Base-by-base conservation (phyloP, 306 rosid species). In the Myrica gale region DNA sequence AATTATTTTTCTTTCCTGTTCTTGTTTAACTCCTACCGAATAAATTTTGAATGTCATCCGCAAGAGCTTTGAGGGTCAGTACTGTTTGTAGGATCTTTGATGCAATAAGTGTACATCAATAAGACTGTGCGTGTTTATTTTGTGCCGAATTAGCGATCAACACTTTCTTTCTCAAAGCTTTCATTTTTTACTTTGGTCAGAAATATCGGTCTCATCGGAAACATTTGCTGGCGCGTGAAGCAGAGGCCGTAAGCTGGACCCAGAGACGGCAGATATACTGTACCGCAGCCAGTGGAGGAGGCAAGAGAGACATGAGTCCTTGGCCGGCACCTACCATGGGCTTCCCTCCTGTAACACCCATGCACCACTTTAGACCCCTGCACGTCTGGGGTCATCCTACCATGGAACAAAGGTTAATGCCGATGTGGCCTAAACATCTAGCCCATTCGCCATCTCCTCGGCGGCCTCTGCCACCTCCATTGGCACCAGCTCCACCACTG, bases 371-470 rank as follows among this genome's bases (percentile, higher is more conserved):
- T 70, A 88, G 96, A 81, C 93, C 97, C n/a, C 71, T 95, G 15
- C 97, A 95, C 75, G 98, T 92, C 17, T 95, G 98, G 98, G 98
- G 98, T 13, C 98, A 94, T 79, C 98, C 98, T 7, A 57, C 87
- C 2, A 69, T 82, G 74, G 91, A 93, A 75, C 98, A 84, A 5
- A 86, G 89, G 43, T 78, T 85, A 17, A 78, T 91, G 84, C 87
- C 81, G 71, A 82, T 70, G 83, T 90, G 96, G 96, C 95, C 88
- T 15, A 88, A 87, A 50, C 89, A 85, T 46, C 68, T 60, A 5
- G 75, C 87, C 21, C 90, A 84, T 56, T 80, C 88, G 12, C 84
- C 74, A 19, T 16, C 79, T 20, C 86, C 84, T 0, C 82, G 75
- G 19, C 76, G 76, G 37, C 37, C 37, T 2, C 78, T 74, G 19